Percentiles rank a stretch among this genome's conserved stretches.
Conservation (phyloP, 768 basidiomycete species). For the Lepiota venenata region DNA sequence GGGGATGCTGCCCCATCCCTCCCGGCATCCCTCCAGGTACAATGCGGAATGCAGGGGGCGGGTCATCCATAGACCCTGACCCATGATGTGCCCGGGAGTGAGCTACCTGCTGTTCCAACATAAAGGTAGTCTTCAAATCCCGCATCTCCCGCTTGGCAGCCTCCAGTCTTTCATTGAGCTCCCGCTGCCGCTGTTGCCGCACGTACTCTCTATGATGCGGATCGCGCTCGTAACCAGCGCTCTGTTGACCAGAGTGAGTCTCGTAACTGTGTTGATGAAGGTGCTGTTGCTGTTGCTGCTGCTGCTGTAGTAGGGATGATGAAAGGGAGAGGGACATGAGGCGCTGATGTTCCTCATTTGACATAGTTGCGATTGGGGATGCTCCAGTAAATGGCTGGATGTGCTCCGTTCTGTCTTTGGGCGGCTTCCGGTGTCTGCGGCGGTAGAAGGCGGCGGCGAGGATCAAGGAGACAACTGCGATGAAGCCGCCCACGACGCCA, state of each 20-base stretch:
- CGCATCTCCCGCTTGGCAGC: slow-evolving; percentile 22
- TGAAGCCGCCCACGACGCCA: slow-evolving; percentile 10
- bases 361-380: background rate
- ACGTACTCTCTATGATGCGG: too few species aligned
- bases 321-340: background rate
- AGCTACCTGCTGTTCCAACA: background rate
- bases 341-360: background rate
- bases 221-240: too few species aligned
- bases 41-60: background rate
- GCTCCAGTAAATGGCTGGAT: background rate
- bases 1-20: background rate
- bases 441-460: slow-evolving; percentile 4
- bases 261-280: background rate
- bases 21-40: slow-evolving; percentile 1
- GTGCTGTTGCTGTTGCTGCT: background rate
- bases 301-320: background rate
- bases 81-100: background rate
- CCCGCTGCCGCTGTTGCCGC: slow-evolving; percentile 17
- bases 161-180: slow-evolving; percentile 20
- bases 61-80: background rate
- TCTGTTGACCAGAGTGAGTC: background rate
- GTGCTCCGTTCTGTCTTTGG: background rate
- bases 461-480: slow-evolving; percentile 3
- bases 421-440: background rate
- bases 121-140: slow-evolving; percentile 12